These are phyloP conservation scores for Pseudogymnoascus sp. DNA, from an alignment of 2,329 filamentous ascomycete species.

Conservation along the genomic window DNA sequence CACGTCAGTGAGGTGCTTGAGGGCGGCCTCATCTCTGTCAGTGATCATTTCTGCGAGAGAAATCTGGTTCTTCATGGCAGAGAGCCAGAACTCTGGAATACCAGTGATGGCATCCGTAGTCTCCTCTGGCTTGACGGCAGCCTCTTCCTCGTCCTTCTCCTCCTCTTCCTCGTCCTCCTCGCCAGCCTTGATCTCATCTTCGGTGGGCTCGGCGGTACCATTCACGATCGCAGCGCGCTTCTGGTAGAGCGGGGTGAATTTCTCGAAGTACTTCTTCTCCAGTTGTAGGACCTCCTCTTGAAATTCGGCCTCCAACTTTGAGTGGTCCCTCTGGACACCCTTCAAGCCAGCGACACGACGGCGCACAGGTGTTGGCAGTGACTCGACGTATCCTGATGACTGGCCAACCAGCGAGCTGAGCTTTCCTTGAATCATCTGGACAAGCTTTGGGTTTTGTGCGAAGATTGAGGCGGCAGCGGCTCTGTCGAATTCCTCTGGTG, in stretches of 20 bases:
- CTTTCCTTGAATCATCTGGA: constrained; percentile 96
- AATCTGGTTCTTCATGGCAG: constrained; percentile 99
- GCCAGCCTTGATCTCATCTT: constrained; percentile 78
- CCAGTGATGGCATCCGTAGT: constrained; percentile 55
- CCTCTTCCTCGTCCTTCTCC: constrained; percentile 45
- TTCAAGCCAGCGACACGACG: constrained; percentile 92
- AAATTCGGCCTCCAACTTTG: constrained; percentile 96
- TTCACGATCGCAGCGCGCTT: constrained; percentile 92
- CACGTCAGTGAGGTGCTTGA: constrained; percentile 84
- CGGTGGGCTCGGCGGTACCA: constrained; percentile 75
- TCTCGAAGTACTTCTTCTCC: constrained; percentile 99
- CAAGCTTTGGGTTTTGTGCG: constrained; percentile 87
- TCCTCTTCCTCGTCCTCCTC: constrained; percentile 71
- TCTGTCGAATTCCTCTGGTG: constrained; percentile 80
- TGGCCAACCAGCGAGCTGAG: constrained; percentile 87
- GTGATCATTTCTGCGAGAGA: constrained; percentile 98
- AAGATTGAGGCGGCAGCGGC: constrained; percentile 84
- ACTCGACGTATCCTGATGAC: constrained; percentile 97
- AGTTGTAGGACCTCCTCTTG: constrained; percentile 97
- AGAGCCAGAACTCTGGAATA: constrained; percentile 99
- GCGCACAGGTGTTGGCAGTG: constrained; percentile 79
- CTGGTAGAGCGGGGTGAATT: constrained; percentile 95
- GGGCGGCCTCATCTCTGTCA: constrained; percentile 87
- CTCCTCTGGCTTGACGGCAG: constrained; percentile 44
- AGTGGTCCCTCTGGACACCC: constrained; percentile 97